Conservation (phyloP, 805 yeast species). For the Nakazawaea laoshanensis region DNA sequence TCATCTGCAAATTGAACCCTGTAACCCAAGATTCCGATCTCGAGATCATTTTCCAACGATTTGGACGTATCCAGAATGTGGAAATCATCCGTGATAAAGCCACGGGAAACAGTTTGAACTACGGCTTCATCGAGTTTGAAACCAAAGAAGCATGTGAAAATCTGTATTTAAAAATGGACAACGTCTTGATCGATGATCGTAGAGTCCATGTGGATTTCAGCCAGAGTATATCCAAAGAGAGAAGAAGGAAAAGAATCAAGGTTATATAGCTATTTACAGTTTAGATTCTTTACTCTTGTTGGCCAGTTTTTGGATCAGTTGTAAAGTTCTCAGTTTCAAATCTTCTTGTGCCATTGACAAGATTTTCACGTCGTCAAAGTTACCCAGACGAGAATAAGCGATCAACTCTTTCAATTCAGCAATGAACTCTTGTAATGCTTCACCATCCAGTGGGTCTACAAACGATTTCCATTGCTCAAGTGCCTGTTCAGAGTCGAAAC, state of each 20-base stretch:
- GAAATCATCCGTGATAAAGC: constrained; percentile 41
- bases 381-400: constrained; percentile 20
- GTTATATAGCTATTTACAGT: background rate
- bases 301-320: constrained; percentile 20
- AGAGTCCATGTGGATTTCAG: constrained; percentile 62
- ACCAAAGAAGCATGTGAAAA: constrained; percentile 40
- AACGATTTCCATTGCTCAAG: constrained; percentile 16
- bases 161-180: constrained; percentile 58
- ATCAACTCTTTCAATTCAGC: constrained; percentile 20
- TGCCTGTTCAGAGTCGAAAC: constrained; percentile 27
- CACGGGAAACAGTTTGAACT: constrained; percentile 43
- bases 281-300: constrained; percentile 12
- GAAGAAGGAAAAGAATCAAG: background rate
- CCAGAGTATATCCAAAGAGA: constrained; percentile 33
- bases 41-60: constrained; percentile 47
- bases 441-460: constrained; percentile 13
- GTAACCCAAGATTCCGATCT: constrained; percentile 52
- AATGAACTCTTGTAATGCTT: constrained; percentile 14
- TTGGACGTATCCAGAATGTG: constrained; percentile 45
- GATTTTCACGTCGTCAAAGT: constrained; percentile 18
- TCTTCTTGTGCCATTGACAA: constrained; percentile 27
- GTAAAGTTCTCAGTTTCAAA: constrained; percentile 20
- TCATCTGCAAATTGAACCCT: constrained; percentile 57
- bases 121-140: constrained; percentile 57
- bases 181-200: constrained; percentile 54